A percentile compares a stretch with the other conserved stretches of the same genome.
Conservation (phyloP, 805 yeast genomes). For the Starmerella asiatica region DNA sequence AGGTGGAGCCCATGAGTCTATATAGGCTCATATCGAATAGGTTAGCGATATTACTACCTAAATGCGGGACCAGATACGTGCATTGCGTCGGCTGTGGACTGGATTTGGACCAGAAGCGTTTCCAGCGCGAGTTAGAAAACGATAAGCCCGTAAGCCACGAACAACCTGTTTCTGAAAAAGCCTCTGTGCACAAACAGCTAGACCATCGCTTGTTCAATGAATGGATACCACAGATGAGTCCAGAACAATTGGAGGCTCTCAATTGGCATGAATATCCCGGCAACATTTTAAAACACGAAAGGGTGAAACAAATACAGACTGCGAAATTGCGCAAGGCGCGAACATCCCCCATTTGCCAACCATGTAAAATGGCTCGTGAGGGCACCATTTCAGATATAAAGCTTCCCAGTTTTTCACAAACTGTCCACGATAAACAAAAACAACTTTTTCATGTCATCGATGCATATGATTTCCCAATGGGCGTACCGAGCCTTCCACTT, state of each 20-base stretch:
- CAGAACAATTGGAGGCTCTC: slow-evolving; percentile 13
- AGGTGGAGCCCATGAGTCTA: too few relatives aligned
- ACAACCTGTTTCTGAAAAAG: not conserved
- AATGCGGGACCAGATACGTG: not conserved
- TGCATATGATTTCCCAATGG: slow-evolving; percentile 54
- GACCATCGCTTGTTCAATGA: not conserved
- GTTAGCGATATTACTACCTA: too few relatives aligned
- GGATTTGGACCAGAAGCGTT: not conserved
- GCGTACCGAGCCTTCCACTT: slow-evolving; percentile 15
- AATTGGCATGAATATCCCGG: slow-evolving; percentile 1
- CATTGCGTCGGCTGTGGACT: not conserved
- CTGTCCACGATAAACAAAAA: slow-evolving; percentile 11
- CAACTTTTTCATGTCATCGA: slow-evolving; percentile 49
- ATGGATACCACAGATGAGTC: slow-evolving; percentile 7
- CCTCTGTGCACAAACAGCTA: not conserved
- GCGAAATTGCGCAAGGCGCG: slow-evolving; percentile 1
- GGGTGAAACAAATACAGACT: not conserved
- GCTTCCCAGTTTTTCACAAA: slow-evolving; percentile 18
- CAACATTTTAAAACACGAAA: slow-evolving; percentile 1
- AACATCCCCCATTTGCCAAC: slow-evolving; percentile 17
- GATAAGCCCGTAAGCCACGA: not conserved
- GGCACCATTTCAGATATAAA: slow-evolving; percentile 5
- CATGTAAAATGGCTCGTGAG: slow-evolving; percentile 17
- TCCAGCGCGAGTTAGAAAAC: not conserved
- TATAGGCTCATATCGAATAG: too few relatives aligned